These are phyloP conservation scores for Aspergillus texensis DNA, from an alignment of 2,329 filamentous ascomycete genomes.

Conservation along the genomic window DNA sequence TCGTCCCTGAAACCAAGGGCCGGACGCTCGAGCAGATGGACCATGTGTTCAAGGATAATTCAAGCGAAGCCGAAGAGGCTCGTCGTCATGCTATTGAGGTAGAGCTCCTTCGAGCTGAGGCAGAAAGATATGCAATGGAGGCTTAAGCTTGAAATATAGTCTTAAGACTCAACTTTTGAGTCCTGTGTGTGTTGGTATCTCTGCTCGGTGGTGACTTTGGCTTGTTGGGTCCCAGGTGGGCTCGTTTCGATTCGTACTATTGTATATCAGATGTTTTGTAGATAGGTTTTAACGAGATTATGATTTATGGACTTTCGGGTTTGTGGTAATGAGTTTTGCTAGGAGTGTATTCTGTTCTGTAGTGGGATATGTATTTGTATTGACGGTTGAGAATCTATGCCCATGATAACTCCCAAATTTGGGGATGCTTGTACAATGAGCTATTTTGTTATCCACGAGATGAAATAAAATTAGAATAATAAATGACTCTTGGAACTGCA, in stretches of 20 bases:
- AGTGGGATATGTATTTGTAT: too few relatives aligned
- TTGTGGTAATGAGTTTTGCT: neutral
- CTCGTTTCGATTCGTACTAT: neutral
- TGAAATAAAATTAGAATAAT: too few relatives aligned
- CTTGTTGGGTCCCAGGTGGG: neutral
- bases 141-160: neutral
- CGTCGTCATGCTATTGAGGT: constrained; percentile 36
- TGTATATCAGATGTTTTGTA: neutral
- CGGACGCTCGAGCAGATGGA: constrained; percentile 61
- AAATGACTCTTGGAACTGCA: too few relatives aligned
- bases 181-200: neutral
- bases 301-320: neutral
- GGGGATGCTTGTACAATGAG: too few relatives aligned
- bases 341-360: too few relatives aligned
- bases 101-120: constrained; percentile 27
- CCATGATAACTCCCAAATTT: too few relatives aligned
- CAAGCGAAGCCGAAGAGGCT: constrained; percentile 33
- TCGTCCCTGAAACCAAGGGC: constrained; percentile 62
- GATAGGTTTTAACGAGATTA: neutral
- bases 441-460: too few relatives aligned
- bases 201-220: neutral
- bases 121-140: neutral
- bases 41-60: constrained; percentile 44
- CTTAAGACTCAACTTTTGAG: neutral
- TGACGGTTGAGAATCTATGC: too few relatives aligned